Evolutionary conservation across 805 yeast species (phyloP).

Genomic region (Monosporozyma yasuniensis): DNA sequence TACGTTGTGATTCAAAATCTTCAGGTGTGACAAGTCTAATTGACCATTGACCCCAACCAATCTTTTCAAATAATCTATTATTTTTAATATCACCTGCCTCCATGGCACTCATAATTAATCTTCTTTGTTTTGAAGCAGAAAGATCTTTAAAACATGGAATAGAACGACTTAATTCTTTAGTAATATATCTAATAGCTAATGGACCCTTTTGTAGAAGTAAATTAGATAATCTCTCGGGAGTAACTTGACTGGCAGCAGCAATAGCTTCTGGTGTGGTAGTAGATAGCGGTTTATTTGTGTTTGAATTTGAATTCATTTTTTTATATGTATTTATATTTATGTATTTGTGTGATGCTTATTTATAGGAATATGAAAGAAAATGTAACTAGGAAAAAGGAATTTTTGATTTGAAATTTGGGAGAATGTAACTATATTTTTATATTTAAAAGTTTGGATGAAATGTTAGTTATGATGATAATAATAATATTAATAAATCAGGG

Average conservation of each 20-base stretch:
- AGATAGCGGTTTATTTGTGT: constrained; percentile 33
- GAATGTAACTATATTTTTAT: too few relatives aligned
- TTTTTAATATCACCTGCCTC: constrained; percentile 54
- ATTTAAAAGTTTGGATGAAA: too few relatives aligned
- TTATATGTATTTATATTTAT: neutral
- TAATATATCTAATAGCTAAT: constrained; percentile 80
- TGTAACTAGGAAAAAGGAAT: too few relatives aligned
- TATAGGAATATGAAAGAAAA: too few relatives aligned
- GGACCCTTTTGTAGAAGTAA: constrained; percentile 72
- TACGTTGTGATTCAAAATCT: neutral
- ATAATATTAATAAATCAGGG: too few relatives aligned
- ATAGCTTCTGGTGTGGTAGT: constrained; percentile 84
- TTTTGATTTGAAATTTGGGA: too few relatives aligned
- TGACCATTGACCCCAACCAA: constrained; percentile 96
- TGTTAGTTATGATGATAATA: too few relatives aligned
- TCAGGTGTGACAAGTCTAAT: neutral
- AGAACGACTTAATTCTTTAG: constrained; percentile 63
- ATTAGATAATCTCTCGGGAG: constrained; percentile 66
- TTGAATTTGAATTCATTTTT: neutral
- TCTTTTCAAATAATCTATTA: constrained; percentile 71
- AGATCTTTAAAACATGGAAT: constrained; percentile 73
- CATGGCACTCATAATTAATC: constrained; percentile 82
- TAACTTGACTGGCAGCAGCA: constrained; percentile 78
- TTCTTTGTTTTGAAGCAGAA: constrained; percentile 78
- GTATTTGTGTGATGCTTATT: neutral